These are phyloP conservation scores for Neofusicoccum kwambonambiense DNA, from an alignment of 2,329 filamentous ascomycete species.

Conservation along the genomic window DNA sequence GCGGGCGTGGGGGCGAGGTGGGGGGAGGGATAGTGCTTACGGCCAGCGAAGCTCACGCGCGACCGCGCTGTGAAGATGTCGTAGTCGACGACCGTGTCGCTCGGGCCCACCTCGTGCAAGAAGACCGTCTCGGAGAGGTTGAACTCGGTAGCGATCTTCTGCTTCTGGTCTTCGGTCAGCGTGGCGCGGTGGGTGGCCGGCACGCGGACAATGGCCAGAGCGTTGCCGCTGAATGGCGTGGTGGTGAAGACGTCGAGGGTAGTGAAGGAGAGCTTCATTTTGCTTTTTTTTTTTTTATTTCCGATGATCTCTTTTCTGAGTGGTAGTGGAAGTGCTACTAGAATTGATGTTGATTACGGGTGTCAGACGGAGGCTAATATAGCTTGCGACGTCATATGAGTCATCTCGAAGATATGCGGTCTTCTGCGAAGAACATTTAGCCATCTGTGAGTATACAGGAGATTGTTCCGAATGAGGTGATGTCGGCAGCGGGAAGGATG, in stretches of 20 bases:
- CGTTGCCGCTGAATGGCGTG: slow-evolving; percentile 51
- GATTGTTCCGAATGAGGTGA: not conserved
- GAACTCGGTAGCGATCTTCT: slow-evolving; percentile 56
- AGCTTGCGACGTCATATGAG: not conserved
- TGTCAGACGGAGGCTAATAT: not conserved
- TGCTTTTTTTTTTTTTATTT: not conserved
- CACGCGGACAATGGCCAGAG: slow-evolving; percentile 55
- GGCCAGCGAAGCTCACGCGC: slow-evolving; percentile 59
- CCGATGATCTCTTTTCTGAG: not conserved
- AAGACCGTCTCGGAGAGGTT: slow-evolving; percentile 60
- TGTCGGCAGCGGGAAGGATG: not conserved
- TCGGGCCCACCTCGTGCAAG: slow-evolving; percentile 40
- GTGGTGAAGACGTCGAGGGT: slow-evolving; percentile 52
- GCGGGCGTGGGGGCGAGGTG: slow-evolving; percentile 45
- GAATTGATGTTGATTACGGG: not conserved
- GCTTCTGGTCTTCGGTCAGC: slow-evolving; percentile 51
- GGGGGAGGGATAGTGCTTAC: slow-evolving; percentile 39
- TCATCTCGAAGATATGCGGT: not conserved
- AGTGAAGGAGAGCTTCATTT: slow-evolving; percentile 30
- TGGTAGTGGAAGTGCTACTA: not conserved
- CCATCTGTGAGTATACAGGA: not conserved
- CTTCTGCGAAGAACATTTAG: not conserved
- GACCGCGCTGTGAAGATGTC: slow-evolving; percentile 54
- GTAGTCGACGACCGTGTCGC: slow-evolving; percentile 30
- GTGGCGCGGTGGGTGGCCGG: slow-evolving; percentile 28